Conservation (phyloP, 805 yeast species). For the Jamesozyma jinghongensis region DNA sequence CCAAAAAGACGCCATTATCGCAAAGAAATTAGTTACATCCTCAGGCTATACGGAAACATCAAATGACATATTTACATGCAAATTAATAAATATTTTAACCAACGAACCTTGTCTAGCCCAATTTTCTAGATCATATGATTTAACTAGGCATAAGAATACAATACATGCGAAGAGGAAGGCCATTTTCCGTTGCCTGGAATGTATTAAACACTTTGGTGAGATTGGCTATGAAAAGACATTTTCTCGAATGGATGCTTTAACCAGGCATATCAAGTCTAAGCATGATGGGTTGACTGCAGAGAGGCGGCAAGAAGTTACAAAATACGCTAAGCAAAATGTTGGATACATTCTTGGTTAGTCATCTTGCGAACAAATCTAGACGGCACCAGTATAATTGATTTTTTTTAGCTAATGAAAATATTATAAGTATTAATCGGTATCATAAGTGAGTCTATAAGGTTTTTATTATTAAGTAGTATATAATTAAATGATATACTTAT, state of each 20-base stretch:
- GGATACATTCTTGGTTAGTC: conserved; percentile 36
- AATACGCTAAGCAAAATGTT: conserved; percentile 66
- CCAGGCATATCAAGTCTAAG: conserved; percentile 86
- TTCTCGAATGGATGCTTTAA: conserved; percentile 86
- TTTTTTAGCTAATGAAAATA: not conserved
- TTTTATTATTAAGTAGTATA: too few species aligned
- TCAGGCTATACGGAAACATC: not conserved
- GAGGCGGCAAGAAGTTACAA: conserved; percentile 58
- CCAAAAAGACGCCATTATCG: too few species aligned
- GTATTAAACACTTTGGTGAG: conserved; percentile 42
- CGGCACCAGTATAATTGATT: too few species aligned
- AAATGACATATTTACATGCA: conserved; percentile 3
- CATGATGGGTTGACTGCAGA: conserved; percentile 48
- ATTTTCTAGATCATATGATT: conserved; percentile 89
- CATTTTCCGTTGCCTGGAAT: conserved; percentile 73
- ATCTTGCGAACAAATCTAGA: too few species aligned
- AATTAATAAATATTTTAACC: conserved; percentile 15
- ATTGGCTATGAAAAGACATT: conserved; percentile 59
- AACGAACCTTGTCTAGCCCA: conserved; percentile 29
- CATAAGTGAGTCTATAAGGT: too few species aligned
- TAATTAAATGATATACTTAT: too few species aligned
- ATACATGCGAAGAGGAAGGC: conserved; percentile 83
- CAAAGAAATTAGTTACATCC: too few species aligned
- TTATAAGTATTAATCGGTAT: too few species aligned
- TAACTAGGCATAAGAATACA: conserved; percentile 90